A percentile compares a stretch with the other conserved stretches of the same genome.
These are phyloP conservation scores for Calonectria crousiana DNA, from an alignment of 2,329 filamentous ascomycete genomes.

Conservation along the genomic window DNA sequence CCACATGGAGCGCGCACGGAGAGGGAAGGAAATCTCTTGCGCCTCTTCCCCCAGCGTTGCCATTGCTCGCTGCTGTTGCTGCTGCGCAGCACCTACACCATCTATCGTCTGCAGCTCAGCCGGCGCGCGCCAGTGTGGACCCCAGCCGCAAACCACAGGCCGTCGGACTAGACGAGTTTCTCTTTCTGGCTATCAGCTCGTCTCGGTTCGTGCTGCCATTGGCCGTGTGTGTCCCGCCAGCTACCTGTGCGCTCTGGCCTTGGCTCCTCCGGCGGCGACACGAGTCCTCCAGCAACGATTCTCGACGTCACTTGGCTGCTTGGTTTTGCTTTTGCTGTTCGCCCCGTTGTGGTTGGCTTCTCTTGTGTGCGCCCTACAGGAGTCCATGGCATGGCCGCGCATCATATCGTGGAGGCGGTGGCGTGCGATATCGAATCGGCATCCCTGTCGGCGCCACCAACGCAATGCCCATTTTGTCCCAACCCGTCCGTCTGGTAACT, in stretches of 20 bases:
- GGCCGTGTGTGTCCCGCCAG: conserved; percentile 17
- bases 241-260: not conserved
- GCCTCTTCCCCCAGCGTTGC: not conserved
- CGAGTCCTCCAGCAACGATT: not conserved
- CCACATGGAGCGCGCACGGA: not conserved
- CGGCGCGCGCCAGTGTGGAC: conserved; percentile 24
- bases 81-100: not conserved
- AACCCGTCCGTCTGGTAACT: not conserved
- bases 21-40: not conserved
- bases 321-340: not conserved
- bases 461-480: conserved; percentile 30
- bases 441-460: conserved; percentile 38
- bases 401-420: conserved; percentile 4
- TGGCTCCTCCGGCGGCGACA: not conserved
- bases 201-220: conserved; percentile 31
- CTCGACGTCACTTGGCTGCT: not conserved
- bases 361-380: not conserved
- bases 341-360: not conserved
- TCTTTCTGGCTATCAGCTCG: conserved; percentile 37
- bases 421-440: not conserved
- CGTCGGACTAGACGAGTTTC: conserved; percentile 42
- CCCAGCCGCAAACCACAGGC: conserved; percentile 35
- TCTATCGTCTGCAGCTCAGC: not conserved
- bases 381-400: not conserved
- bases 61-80: not conserved